Evolutionary conservation across 345 rosid genomes (phyloP).

Genomic region (Microcos paniculata): DNA sequence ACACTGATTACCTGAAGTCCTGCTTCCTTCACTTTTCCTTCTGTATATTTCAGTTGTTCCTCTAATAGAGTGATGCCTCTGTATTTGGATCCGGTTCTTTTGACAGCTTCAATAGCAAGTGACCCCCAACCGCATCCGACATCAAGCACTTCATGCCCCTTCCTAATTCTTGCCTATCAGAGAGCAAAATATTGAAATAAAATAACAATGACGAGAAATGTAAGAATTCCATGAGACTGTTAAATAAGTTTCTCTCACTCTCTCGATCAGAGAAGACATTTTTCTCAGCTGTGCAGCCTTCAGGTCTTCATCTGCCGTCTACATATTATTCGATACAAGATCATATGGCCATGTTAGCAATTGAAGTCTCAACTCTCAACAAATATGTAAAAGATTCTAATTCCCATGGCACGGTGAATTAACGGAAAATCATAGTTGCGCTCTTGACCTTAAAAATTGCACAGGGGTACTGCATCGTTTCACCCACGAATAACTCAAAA

Average conservation of each 20-base stretch:
- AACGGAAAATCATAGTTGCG: neutral
- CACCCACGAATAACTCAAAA: constrained; percentile 69
- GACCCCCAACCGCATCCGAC: constrained; percentile 96
- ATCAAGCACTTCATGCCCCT: constrained; percentile 67
- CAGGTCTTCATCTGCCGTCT: too few relatives aligned
- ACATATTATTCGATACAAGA: too few relatives aligned
- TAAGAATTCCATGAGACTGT: neutral
- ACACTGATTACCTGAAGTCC: constrained; percentile 61
- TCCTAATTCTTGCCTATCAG: constrained; percentile 54
- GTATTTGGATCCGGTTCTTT: constrained; percentile 81
- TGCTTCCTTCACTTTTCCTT: constrained; percentile 77
- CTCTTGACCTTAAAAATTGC: constrained; percentile 69
- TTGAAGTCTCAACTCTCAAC: neutral
- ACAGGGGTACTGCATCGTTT: constrained; percentile 82
- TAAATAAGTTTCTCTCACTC: constrained; percentile 20
- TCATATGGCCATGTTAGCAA: too few relatives aligned
- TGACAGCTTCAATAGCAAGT: constrained; percentile 79
- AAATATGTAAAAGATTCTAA: neutral
- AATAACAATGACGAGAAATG: neutral
- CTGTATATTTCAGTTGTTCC: constrained; percentile 72
- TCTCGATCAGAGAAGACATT: too few relatives aligned
- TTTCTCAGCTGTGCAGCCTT: too few relatives aligned
- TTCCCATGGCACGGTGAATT: neutral
- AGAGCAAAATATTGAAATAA: neutral
- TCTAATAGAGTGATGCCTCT: constrained; percentile 79